These are phyloP conservation scores for Coniosporium tulheliwenetii DNA, from an alignment of 2,329 filamentous ascomycete genomes.

Conservation along the genomic window DNA sequence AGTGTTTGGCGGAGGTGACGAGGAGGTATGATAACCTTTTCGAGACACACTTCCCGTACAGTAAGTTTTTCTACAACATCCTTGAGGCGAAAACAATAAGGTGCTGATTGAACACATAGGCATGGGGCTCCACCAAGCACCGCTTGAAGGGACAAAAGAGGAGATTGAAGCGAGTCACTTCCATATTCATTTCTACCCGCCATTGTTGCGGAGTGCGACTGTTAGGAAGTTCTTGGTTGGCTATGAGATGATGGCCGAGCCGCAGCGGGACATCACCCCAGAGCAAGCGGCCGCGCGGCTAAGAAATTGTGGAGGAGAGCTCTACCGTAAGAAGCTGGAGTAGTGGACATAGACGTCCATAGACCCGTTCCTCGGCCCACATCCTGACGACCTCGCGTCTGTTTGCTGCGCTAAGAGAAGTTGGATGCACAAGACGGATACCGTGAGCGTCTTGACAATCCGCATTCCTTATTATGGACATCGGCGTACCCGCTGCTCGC, in stretches of 20 bases:
- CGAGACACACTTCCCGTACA: constrained; percentile 93
- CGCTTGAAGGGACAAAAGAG: constrained; percentile 63
- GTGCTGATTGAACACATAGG: constrained; percentile 28
- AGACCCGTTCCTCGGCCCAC: no score
- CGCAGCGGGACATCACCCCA: constrained; percentile 94
- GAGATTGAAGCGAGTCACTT: constrained; percentile 82
- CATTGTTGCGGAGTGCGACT: constrained; percentile 77
- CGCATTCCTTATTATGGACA: no score
- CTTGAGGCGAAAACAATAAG: neutral
- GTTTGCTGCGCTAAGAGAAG: no score
- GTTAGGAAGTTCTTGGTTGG: constrained; percentile 94
- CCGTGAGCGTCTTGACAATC: no score
- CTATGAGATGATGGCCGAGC: constrained; percentile 92
- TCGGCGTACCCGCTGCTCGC: no score
- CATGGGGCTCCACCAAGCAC: constrained; percentile 92
- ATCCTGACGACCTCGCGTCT: no score
- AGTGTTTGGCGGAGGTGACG: constrained; percentile 75
- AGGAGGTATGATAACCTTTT: constrained; percentile 93
- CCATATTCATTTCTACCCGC: constrained; percentile 96
- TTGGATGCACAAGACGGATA: no score
- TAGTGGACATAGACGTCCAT: neutral
- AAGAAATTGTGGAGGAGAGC: constrained; percentile 58
- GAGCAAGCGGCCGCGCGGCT: constrained; percentile 80
- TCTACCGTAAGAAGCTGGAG: constrained; percentile 58
- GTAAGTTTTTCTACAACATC: constrained; percentile 27